Percentiles rank a stretch among this genome's conserved stretches.
Conservation (phyloP, 129 eudicot genomes). For the Glebionis coronaria region DNA sequence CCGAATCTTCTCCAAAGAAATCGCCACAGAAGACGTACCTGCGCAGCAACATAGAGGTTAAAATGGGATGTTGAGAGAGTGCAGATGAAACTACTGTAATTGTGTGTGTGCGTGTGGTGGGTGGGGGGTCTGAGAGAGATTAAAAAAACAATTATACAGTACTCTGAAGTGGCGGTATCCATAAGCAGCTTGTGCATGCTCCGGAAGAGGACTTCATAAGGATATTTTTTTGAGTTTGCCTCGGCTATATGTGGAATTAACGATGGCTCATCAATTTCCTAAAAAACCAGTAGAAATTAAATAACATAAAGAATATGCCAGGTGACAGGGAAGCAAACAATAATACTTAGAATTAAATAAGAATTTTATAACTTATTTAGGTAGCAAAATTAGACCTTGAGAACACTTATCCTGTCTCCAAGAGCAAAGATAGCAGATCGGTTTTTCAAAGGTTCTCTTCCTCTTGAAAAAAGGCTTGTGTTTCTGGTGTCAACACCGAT, state of each 20-base stretch:
- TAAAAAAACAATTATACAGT: slow-evolving; percentile 24
- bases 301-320: slow-evolving; percentile 7
- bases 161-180: slow-evolving; percentile 99
- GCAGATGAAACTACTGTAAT: too few species aligned
- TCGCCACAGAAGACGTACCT: slow-evolving; percentile 95
- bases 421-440: slow-evolving; percentile 98
- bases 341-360: neutral
- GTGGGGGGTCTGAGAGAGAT: neutral
- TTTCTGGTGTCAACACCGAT: slow-evolving; percentile 92
- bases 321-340: slow-evolving; percentile 16
- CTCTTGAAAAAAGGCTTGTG: slow-evolving; percentile 81
- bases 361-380: neutral
- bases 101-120: neutral
- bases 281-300: slow-evolving; percentile 19
- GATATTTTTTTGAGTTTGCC: slow-evolving; percentile 94
- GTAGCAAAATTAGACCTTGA: slow-evolving; percentile 54
- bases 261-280: slow-evolving; percentile 97
- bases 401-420: slow-evolving; percentile 85
- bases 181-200: slow-evolving; percentile 98
- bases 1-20: slow-evolving; percentile 92
- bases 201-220: slow-evolving; percentile 99
- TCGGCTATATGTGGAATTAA: slow-evolving; percentile 98
- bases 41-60: slow-evolving; percentile 17
- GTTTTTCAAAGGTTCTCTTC: slow-evolving; percentile 92
- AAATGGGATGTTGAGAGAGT: too few species aligned